These are phyloP conservation scores for Hordeum pubiflorum DNA, from an alignment of 202 grass and related monocot species.

Conservation along the genomic window DNA sequence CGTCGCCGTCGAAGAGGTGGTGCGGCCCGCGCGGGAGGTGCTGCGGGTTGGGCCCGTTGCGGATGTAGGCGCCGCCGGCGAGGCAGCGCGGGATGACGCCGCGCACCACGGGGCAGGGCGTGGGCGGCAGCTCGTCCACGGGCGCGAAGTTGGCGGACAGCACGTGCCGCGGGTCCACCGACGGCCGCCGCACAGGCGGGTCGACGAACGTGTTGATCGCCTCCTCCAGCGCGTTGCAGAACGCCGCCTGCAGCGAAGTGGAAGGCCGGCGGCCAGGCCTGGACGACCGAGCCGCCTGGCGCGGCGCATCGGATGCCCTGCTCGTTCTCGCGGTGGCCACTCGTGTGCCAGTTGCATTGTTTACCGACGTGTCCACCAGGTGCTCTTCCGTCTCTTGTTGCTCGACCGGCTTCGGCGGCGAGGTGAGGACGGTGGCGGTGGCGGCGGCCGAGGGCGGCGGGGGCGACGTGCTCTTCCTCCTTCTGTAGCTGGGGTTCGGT, in stretches of 20 bases:
- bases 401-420: slow-evolving; percentile 21
- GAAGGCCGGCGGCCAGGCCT: slow-evolving; percentile 12
- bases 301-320: background rate
- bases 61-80: slow-evolving; percentile 80
- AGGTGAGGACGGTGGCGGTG: slow-evolving; percentile 21
- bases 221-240: slow-evolving; percentile 78
- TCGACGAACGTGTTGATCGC: slow-evolving; percentile 90
- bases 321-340: background rate
- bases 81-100: slow-evolving; percentile 81
- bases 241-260: slow-evolving; percentile 36
- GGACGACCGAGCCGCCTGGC: background rate
- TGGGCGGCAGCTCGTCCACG: slow-evolving; percentile 80
- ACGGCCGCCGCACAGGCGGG: slow-evolving; percentile 51
- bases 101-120: slow-evolving; percentile 54
- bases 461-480: slow-evolving; percentile 21
- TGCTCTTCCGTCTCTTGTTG: background rate
- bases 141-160: slow-evolving; percentile 71
- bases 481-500: slow-evolving; percentile 15
- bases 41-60: slow-evolving; percentile 94
- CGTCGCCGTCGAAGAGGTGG: slow-evolving; percentile 90
- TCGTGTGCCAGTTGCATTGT: background rate
- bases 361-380: background rate
- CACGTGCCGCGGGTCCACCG: slow-evolving; percentile 69
- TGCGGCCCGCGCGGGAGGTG: slow-evolving; percentile 64
- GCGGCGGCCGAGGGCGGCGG: slow-evolving; percentile 19